phyloP scores from a whole-genome alignment of 805 yeast species.

The Saccharomyces jurei region DNA sequence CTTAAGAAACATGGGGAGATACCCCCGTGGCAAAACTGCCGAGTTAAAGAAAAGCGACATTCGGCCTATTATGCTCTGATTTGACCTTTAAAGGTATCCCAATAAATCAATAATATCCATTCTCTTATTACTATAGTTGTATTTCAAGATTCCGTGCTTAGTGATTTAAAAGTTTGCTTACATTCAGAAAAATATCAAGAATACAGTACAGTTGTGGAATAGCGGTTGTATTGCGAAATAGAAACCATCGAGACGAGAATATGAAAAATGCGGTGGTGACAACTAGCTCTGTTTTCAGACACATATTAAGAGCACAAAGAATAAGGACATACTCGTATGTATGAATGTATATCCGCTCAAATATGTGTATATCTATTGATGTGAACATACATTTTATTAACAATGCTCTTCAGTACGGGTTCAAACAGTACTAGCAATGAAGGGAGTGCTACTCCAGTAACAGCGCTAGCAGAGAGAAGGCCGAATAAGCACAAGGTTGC shows the following conservation, averaged over 20 bases:
- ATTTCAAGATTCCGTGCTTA: not conserved
- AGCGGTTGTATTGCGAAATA: not conserved
- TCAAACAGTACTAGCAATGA: not conserved
- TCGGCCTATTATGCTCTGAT: not conserved
- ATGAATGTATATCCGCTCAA: not conserved
- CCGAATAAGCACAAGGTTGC: slow-evolving; percentile 77
- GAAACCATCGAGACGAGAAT: not conserved
- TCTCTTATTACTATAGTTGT: not conserved
- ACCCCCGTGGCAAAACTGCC: not conserved
- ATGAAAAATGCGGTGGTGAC: not conserved
- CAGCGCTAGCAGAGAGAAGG: not conserved
- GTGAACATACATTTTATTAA: not conserved
- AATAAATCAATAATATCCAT: not conserved
- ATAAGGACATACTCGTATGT: not conserved
- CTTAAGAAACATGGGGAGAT: not conserved
- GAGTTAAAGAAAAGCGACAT: not conserved
- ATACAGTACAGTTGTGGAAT: not conserved
- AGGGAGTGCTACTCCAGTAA: not conserved
- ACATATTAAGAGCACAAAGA: not conserved
- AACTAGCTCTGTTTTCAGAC: not conserved
- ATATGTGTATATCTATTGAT: not conserved
- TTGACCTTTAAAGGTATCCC: not conserved
- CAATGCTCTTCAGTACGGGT: not conserved
- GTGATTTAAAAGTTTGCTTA: not conserved
- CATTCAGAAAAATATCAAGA: too few relatives aligned